Conservation (phyloP, 2,329 filamentous ascomycete species). For the Fusarium palustre region DNA sequence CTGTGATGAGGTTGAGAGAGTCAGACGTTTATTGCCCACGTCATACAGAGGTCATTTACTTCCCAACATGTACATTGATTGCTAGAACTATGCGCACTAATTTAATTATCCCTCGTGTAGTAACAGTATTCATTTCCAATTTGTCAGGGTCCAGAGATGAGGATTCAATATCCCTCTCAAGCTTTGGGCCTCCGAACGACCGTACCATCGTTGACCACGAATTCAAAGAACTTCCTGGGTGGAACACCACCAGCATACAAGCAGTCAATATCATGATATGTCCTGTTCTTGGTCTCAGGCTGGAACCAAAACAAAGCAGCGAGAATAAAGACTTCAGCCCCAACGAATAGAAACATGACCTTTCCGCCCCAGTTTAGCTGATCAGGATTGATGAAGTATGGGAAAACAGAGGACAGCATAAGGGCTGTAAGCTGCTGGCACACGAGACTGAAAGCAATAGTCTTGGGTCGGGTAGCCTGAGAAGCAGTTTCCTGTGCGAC, state of each 20-base stretch:
- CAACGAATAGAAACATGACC: constrained; percentile 54
- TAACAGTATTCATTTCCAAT: neutral
- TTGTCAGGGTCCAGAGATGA: neutral
- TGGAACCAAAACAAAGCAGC: constrained; percentile 50
- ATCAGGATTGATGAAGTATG: constrained; percentile 54
- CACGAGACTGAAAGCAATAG: constrained; percentile 46
- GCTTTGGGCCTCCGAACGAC: constrained; percentile 12
- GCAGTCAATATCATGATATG: constrained; percentile 51
- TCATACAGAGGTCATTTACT: no score
- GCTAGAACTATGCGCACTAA: no score
- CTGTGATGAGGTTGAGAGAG: no score
- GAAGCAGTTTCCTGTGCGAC: constrained; percentile 47
- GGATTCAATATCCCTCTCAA: neutral
- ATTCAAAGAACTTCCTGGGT: constrained; percentile 43
- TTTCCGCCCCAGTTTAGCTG: constrained; percentile 55
- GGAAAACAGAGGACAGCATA: constrained; percentile 52
- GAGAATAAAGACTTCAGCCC: constrained; percentile 51
- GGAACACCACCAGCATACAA: constrained; percentile 45
- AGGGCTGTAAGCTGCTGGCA: constrained; percentile 52
- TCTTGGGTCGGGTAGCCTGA: constrained; percentile 47
- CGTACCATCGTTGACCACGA: constrained; percentile 33
- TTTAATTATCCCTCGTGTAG: no score
- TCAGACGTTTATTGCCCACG: no score
- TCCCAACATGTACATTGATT: no score
- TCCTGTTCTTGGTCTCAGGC: constrained; percentile 55